Base-by-base conservation (phyloP, 148 eudicot genomes). In the Hydrangea macrophylla region DNA sequence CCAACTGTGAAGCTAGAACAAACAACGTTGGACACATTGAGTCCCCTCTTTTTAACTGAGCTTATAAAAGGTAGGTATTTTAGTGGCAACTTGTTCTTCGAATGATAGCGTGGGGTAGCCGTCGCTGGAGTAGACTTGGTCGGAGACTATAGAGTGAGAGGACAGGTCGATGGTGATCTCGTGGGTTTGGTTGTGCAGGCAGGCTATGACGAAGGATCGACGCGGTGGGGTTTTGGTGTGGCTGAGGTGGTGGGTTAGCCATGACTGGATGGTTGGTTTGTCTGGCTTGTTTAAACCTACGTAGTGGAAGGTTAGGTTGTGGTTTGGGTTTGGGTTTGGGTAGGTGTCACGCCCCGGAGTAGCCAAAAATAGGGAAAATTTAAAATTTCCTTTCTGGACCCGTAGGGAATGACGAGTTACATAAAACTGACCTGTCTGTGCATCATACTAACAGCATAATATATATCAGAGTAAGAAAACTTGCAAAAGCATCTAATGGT, bases 261-360 rank as follows among this genome's bases (percentile, higher is more conserved):
- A 75, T 22, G 78, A 75, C 10, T 50, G 67, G 10, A 60, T 33
- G 0, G 33, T 39, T 67, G 70, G 50, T 33, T 83, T 86, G 17
- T 69, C 66, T n/a, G 88, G 80, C 36, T 83, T 86, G n/a, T 77
- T 71, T 25, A 83, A 55, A 70, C 82, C 90, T 5, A 83, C 77
- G 33, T 81, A 81, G 9, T 86, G 88, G 61, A 79, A 77, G 55
- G 70, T 74, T 1, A 81, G 60, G 24, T 60, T 83, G 26, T 68
- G 53, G 24, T 44, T 32, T 0, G 66, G 68, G 20, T 27, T 18
- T 10, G 55, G 26, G 64, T 32, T n/a, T n/a, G n/a, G n/a, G n/a
- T n/a, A 50, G n/a, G n/a, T n/a, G n/a, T n/a, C n/a, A n/a, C n/a
- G n/a, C n/a, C n/a, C n/a, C n/a, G n/a, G n/a, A n/a, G n/a, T n/a